Percentiles rank a stretch among this genome's conserved stretches.
Conservation (phyloP, 805 yeast species). For the Pichia manshurica region DNA sequence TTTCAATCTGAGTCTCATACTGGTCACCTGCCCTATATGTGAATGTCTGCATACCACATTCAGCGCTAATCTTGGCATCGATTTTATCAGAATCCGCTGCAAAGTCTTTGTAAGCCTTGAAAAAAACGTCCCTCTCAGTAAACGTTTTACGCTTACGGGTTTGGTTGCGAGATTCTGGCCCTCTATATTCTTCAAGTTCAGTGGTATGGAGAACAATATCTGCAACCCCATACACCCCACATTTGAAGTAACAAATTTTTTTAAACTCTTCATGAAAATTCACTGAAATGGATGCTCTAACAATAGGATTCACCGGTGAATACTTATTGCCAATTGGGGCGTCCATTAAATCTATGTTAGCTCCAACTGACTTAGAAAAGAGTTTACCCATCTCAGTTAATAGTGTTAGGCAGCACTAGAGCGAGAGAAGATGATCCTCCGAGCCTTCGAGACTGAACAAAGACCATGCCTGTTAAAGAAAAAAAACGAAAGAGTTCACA, state of each 20-base stretch:
- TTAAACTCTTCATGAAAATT: slow-evolving; percentile 3
- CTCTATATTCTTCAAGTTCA: not conserved
- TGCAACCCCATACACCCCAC: slow-evolving; percentile 8
- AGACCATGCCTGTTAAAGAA: too few species aligned
- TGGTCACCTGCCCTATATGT: slow-evolving; percentile 3
- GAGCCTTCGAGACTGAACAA: too few species aligned
- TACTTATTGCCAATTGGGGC: slow-evolving; percentile 7
- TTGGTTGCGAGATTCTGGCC: too few species aligned
- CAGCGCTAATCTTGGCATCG: not conserved
- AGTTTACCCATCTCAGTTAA: slow-evolving; percentile 8
- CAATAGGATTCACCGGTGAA: slow-evolving; percentile 6
- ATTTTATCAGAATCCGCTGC: not conserved
- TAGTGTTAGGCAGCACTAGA: too few species aligned
- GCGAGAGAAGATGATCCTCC: too few species aligned
- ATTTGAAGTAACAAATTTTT: slow-evolving; percentile 1
- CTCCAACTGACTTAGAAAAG: not conserved
- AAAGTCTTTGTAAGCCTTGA: slow-evolving; percentile 1
- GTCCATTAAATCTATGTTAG: not conserved
- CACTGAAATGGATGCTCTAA: not conserved
- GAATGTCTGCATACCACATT: not conserved
- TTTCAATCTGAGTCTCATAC: not conserved
- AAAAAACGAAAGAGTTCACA: too few species aligned
- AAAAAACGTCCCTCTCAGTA: slow-evolving; percentile 1
- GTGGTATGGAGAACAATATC: slow-evolving; percentile 1
- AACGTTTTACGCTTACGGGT: not conserved